These are phyloP conservation scores for Cocos nucifera DNA, from an alignment of 176 grass and related monocot genomes.

Conservation along the genomic window DNA sequence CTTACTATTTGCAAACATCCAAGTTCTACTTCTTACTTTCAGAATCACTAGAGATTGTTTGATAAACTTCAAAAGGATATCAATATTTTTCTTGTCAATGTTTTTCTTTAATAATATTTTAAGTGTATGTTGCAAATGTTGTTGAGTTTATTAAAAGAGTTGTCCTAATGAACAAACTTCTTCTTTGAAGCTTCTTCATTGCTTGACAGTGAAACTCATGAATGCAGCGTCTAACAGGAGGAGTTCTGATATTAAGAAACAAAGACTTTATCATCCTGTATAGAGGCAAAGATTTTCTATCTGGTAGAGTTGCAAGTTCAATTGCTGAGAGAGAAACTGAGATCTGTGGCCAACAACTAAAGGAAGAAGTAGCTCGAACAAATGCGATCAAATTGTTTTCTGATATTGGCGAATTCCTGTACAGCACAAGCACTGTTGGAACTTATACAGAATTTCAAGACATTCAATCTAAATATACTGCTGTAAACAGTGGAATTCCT, in stretches of 20 bases:
- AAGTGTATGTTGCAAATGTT: no score
- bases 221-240: conserved; percentile 84
- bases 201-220: conserved; percentile 35
- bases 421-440: conserved; percentile 35
- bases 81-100: no score
- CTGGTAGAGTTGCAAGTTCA: conserved; percentile 39
- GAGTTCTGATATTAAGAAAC: conserved; percentile 92
- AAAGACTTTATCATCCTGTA: conserved; percentile 85
- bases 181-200: conserved; percentile 33
- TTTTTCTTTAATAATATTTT: no score
- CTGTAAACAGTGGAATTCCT: conserved; percentile 20
- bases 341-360: conserved; percentile 46
- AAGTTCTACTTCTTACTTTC: no score
- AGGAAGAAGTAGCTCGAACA: conserved; percentile 75
- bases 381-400: conserved; percentile 37
- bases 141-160: not conserved
- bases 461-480: conserved; percentile 36
- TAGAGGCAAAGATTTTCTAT: conserved; percentile 95
- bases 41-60: no score
- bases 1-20: no score
- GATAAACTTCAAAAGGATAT: no score
- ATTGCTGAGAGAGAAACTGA: conserved; percentile 48
- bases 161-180: conserved; percentile 14
- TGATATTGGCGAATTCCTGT: conserved; percentile 19
- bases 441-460: conserved; percentile 62